phyloP scores from a whole-genome alignment of 2,329 filamentous ascomycete species.

The Xylariaceae sp. region DNA sequence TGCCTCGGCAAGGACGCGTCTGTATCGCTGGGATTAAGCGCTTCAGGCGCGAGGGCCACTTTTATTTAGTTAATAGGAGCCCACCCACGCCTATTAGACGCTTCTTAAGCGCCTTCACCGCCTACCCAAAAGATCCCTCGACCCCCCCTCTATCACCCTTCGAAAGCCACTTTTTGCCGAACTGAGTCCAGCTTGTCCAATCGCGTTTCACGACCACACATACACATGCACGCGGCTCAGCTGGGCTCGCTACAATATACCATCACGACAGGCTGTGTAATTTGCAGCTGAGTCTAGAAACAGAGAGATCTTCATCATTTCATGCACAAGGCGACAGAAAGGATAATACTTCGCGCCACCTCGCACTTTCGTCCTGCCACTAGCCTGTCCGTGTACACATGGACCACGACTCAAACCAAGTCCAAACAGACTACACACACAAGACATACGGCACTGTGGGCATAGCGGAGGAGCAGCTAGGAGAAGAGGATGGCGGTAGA shows the following conservation, averaged over 20 bases:
- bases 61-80: constrained; percentile 13
- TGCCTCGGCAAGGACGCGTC: neutral
- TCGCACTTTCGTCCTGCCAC: constrained; percentile 1
- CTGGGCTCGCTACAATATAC: neutral
- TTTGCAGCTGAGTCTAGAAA: neutral
- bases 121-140: constrained; percentile 21
- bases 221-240: constrained; percentile 3
- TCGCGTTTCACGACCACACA: constrained; percentile 5
- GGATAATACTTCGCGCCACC: neutral
- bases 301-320: neutral
- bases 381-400: constrained; percentile 5
- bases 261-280: neutral
- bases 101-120: constrained; percentile 23
- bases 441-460: neutral
- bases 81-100: constrained; percentile 7
- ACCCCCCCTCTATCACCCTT: neutral
- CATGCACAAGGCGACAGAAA: neutral
- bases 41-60: constrained; percentile 10
- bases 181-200: constrained; percentile 3
- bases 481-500: constrained; percentile 41
- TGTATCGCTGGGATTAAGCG: constrained; percentile 19
- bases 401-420: neutral
- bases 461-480: neutral
- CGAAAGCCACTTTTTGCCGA: constrained; percentile 11
- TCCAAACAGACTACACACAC: neutral